phyloP scores from a whole-genome alignment of 306 rosid genomes.

The Citrullus colocynthis region DNA sequence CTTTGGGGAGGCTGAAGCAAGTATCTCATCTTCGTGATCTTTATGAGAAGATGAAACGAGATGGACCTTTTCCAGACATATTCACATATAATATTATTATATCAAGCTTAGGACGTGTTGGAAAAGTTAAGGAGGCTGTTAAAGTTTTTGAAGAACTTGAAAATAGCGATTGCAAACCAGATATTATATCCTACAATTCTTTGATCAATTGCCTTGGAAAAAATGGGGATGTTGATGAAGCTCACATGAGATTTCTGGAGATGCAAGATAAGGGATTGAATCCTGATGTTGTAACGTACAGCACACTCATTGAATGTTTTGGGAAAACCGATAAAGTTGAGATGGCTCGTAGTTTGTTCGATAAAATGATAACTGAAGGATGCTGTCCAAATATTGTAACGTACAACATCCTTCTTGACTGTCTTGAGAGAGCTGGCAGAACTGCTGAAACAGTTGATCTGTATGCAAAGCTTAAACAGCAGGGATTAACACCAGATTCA shows the following conservation, averaged over 20 bases:
- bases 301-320: constrained; percentile 89
- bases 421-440: constrained; percentile 82
- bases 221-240: constrained; percentile 90
- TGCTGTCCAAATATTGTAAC: constrained; percentile 81
- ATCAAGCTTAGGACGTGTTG: constrained; percentile 72
- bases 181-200: constrained; percentile 65
- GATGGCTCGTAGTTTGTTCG: constrained; percentile 72
- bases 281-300: constrained; percentile 90
- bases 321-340: constrained; percentile 87
- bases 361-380: constrained; percentile 63
- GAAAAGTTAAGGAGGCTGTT: constrained; percentile 57
- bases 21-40: constrained; percentile 54
- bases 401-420: constrained; percentile 79
- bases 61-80: constrained; percentile 64
- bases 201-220: constrained; percentile 93
- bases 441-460: constrained; percentile 85
- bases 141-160: constrained; percentile 70
- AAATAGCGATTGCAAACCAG: constrained; percentile 51
- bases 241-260: constrained; percentile 87
- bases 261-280: constrained; percentile 77
- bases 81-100: constrained; percentile 82
- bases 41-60: constrained; percentile 65
- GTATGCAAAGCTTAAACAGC: constrained; percentile 78
- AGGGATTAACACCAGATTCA: constrained; percentile 78
- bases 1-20: constrained; percentile 69